Conservation (phyloP, 2,329 filamentous ascomycete genomes). For the Daldinia sp. region DNA sequence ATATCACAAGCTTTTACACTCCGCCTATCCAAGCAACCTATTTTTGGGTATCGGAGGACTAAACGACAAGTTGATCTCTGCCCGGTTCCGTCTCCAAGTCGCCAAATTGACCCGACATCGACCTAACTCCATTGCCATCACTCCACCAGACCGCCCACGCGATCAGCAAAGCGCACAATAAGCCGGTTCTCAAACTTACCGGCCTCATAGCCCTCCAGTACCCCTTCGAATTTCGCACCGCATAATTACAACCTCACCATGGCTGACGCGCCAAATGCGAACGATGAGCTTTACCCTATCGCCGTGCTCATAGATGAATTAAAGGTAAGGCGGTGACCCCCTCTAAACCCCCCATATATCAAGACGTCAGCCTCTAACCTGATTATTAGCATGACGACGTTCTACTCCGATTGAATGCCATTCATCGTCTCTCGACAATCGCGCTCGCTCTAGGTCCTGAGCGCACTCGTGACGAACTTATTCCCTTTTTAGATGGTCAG, state of each 20-base stretch:
- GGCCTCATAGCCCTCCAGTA: constrained; percentile 26
- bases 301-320: constrained; percentile 99
- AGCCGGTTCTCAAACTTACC: constrained; percentile 31
- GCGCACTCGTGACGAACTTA: constrained; percentile 96
- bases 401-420: constrained; percentile 95
- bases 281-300: constrained; percentile 99
- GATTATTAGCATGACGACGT: constrained; percentile 91
- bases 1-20: not conserved
- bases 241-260: constrained; percentile 68
- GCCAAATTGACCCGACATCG: constrained; percentile 45
- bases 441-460: constrained; percentile 95
- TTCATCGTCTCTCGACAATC: constrained; percentile 97
- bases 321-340: constrained; percentile 74
- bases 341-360: constrained; percentile 12
- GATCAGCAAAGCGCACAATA: constrained; percentile 46
- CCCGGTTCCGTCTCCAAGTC: constrained; percentile 23
- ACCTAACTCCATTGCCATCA: constrained; percentile 50
- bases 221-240: constrained; percentile 18
- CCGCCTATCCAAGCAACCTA: constrained; percentile 5
- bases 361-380: constrained; percentile 45
- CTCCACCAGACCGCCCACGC: constrained; percentile 49
- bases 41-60: constrained; percentile 29
- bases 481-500: constrained; percentile 98
- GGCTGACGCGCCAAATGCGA: constrained; percentile 89
- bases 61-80: constrained; percentile 37